Percentiles rank a stretch among this genome's conserved stretches.
Conservation (phyloP, 2,329 filamentous ascomycete genomes). For the Colletotrichum sp. region DNA sequence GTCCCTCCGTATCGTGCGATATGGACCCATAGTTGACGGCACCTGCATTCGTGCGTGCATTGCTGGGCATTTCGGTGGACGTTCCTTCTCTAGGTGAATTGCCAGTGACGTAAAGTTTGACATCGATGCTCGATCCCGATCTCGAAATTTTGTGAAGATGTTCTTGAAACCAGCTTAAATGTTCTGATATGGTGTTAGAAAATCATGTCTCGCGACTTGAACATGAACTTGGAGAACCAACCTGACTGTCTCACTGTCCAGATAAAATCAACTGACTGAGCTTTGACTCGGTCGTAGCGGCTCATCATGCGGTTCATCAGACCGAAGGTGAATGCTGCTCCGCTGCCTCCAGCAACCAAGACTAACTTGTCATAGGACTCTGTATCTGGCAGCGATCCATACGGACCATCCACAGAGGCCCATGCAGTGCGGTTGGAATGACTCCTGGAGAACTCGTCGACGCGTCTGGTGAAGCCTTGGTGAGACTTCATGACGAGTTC, state of each 20-base stretch:
- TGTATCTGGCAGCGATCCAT: conserved; percentile 55
- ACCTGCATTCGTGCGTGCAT: not conserved
- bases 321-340: conserved; percentile 28
- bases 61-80: fast-evolving
- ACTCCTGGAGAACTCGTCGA: conserved; percentile 45
- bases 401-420: conserved; percentile 58
- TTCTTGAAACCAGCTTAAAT: not conserved
- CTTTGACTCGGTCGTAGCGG: not conserved
- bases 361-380: conserved; percentile 23
- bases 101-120: not conserved
- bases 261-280: not conserved
- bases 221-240: not conserved
- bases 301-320: not conserved
- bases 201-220: fast-evolving
- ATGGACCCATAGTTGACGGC: not conserved
- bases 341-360: conserved; percentile 27
- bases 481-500: conserved; percentile 57
- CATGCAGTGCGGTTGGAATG: conserved; percentile 43
- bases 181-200: not conserved
- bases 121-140: not conserved
- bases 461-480: conserved; percentile 55
- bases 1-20: not conserved
- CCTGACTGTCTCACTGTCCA: conserved; percentile 1
- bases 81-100: not conserved
- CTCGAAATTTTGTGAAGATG: not conserved